These are phyloP conservation scores for Arthroderma uncinatum DNA, from an alignment of 2,329 filamentous ascomycete species.

Conservation along the genomic window DNA sequence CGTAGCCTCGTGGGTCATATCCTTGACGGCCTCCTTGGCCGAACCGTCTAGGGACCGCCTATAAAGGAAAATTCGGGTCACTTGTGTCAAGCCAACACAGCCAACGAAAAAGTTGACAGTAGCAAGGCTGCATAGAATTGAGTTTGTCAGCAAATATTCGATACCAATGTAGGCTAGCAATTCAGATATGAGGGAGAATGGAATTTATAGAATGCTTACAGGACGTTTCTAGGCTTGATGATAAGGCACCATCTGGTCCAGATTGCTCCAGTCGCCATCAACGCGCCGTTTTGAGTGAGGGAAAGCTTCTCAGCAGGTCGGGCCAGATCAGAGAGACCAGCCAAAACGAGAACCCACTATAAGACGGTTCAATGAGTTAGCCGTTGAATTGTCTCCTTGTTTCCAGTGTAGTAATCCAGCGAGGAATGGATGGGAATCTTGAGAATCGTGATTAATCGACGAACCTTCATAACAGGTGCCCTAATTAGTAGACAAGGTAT, in stretches of 20 bases:
- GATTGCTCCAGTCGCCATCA: constrained; percentile 85
- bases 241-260: constrained; percentile 99
- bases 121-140: constrained; percentile 55
- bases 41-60: constrained; percentile 45
- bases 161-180: no score
- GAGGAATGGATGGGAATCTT: background rate
- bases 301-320: constrained; percentile 89
- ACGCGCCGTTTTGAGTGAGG: constrained; percentile 78
- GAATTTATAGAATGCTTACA: constrained; percentile 46
- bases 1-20: constrained; percentile 28
- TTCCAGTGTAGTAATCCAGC: background rate
- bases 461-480: constrained; percentile 85
- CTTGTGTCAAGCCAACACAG: constrained; percentile 72
- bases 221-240: constrained; percentile 85
- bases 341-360: constrained; percentile 84
- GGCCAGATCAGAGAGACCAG: constrained; percentile 81
- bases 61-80: constrained; percentile 58
- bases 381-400: background rate
- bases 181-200: no score
- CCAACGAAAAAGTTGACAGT: constrained; percentile 98
- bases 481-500: constrained; percentile 33
- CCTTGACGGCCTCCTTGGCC: constrained; percentile 28
- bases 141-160: background rate
- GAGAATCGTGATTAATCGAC: constrained; percentile 9
- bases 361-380: background rate